Evolutionary conservation across 441 rosid genomes (phyloP), one percentile per base, ranked within the genome.

Genomic region (Erodium trifolium): DNA sequence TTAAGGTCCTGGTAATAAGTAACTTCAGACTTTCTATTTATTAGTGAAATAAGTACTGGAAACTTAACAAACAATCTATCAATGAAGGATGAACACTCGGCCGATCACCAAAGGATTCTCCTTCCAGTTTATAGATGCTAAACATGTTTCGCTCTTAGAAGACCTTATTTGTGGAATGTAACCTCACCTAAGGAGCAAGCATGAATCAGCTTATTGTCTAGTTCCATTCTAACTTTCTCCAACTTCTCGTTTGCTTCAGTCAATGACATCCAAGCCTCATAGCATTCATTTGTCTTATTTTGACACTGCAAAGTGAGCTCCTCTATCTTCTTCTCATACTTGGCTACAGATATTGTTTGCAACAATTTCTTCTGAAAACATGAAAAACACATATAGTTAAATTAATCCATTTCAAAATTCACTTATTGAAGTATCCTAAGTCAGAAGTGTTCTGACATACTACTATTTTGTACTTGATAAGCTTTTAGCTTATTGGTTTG

Each of bases 161-260:
- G 47, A 45, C 63, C 45, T 49, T 84, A 47, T 88, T 23, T 23
- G 2, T 23, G 27, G 27, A 23, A 23, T 23, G 27, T 23, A 23
- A 23, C 0, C 27, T 23, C 2, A 93, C 98, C 97, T 75, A 93
- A 74, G 59, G 98, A 93, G 59, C 98, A 97, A 66, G 91, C 96
- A 71, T 89, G 97, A 93, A 93, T 89, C 4, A 97, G 91, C 85
- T 93, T 93, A 82, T 94, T 91, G 95, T 91, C 87, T 35, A 93
- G 88, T 81, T 91, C 98, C 70, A 83, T 86, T 69, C 87, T 91
- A 62, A 93, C 86, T 45, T 87, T 91, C 45, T 80, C 68, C 82
- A 92, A 82, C 78, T 82, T 85, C 81, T 88, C 93, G 80, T 84
- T 88, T 68, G 93, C 85, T 35, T 90, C 79, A 74, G 90, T 79